Base-by-base conservation (phyloP, 495 filamentous ascomycete species). In the Chaetomium cochliodes region DNA sequence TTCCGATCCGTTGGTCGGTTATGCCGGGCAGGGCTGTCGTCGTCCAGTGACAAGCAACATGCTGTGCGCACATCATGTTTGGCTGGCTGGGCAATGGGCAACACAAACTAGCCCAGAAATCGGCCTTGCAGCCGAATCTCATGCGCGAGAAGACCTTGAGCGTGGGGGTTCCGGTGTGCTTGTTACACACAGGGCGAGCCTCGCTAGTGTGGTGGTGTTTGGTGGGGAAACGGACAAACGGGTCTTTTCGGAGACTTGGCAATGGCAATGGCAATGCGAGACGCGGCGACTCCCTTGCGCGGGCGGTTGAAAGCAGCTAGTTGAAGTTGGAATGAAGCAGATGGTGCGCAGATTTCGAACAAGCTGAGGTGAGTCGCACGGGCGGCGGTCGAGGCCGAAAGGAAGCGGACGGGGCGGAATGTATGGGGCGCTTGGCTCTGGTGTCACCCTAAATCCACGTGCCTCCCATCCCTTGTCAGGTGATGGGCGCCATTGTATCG, bases 251-350 rank as follows among this genome's bases (percentile, higher is more conserved):
- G 2, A 33, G 33, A 11, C 33, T 37, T 37, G 33, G 33, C 33
- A 37, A 6, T 37, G 33, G 33, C 33, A 37, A 6, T 37, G 33
- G 8, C 33, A 37, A 37, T 37, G 33, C 33, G 33, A 37, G 33
- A 37, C 33, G 33, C 11, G 33, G 33, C 33, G 5, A 37, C 33
- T 37, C 11, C 11, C 33, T 37, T 37, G 9, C 33, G 6, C 33
- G 33, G 5, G 33, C 6, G 5, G 5, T 7, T 37, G 33, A 37
- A 37, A 37, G 33, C 33, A 37, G 33, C 33, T 37, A 37, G 33
- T 37, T 37, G 9, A 37, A 28, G 39, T 66, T 41, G 67, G 50
- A 57, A 63, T 46, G 50, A 66, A 63, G 63, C 60, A 59, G 53
- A 6, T 37, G 7, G 57, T 53, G 42, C 28, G 57, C 44, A 28